These are phyloP conservation scores for Cryptosporidium tyzzeri DNA, from an alignment of 169 alveolate species.

Conservation along the genomic window DNA sequence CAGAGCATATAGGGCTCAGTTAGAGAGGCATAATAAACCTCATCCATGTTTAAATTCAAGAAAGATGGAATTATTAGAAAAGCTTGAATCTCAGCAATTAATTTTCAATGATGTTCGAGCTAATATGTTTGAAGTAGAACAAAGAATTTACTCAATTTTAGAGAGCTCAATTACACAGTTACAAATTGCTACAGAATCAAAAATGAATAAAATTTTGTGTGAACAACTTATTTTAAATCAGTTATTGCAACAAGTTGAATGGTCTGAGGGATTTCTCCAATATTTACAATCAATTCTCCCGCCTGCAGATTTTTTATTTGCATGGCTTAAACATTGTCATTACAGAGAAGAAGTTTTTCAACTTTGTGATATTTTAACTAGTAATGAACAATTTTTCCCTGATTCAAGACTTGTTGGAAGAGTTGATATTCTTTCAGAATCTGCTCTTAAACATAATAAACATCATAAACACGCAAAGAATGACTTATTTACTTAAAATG, in stretches of 20 bases:
- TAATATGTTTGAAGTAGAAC: slow-evolving; percentile 82
- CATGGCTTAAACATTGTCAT: slow-evolving; percentile 85
- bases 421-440: slow-evolving; percentile 67
- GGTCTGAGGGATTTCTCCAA: slow-evolving; percentile 83
- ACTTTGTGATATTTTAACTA: slow-evolving; percentile 59
- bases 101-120: slow-evolving; percentile 80
- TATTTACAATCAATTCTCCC: slow-evolving; percentile 84
- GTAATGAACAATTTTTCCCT: slow-evolving; percentile 57
- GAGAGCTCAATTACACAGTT: slow-evolving; percentile 84
- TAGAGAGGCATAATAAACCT: slow-evolving; percentile 78
- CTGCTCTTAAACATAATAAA: slow-evolving; percentile 65
- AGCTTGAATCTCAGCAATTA: slow-evolving; percentile 76
- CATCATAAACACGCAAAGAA: slow-evolving; percentile 65
- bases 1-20: slow-evolving; percentile 81
- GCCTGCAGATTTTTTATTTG: slow-evolving; percentile 86
- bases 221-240: slow-evolving; percentile 83
- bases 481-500: slow-evolving; percentile 29
- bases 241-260: slow-evolving; percentile 82
- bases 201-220: slow-evolving; percentile 82
- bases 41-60: slow-evolving; percentile 77
- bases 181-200: slow-evolving; percentile 83
- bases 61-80: slow-evolving; percentile 77
- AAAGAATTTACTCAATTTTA: slow-evolving; percentile 82
- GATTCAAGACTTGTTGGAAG: slow-evolving; percentile 72
- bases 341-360: slow-evolving; percentile 78